Evolutionary conservation across 345 rosid genomes (phyloP).

Genomic region (Lumnitzera racemosa): DNA sequence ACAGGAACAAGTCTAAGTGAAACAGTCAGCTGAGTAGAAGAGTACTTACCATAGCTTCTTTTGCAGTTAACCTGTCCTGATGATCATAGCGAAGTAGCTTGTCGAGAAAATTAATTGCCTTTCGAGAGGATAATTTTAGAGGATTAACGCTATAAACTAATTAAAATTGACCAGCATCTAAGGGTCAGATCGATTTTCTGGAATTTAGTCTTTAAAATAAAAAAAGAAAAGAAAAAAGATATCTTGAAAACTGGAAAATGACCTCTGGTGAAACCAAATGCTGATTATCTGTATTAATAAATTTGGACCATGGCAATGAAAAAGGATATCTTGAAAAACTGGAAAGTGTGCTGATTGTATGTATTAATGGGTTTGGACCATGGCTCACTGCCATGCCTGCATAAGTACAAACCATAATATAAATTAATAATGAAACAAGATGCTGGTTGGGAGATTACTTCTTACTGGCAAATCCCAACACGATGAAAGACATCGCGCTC

Average conservation of each 20-base stretch:
- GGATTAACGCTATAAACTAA: slow-evolving; percentile 8
- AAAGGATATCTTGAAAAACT: too few relatives aligned
- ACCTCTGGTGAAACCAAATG: slow-evolving; percentile 94
- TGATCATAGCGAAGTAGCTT: slow-evolving; percentile 87
- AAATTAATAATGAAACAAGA: neutral
- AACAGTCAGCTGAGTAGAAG: neutral
- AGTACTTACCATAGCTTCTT: slow-evolving; percentile 78
- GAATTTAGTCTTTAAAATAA: neutral
- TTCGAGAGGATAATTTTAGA: slow-evolving; percentile 11
- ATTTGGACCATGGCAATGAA: too few relatives aligned
- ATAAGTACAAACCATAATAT: slow-evolving; percentile 5
- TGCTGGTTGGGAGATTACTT: neutral
- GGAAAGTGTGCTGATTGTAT: slow-evolving; percentile 38
- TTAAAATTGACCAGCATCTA: neutral
- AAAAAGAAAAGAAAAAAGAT: too few relatives aligned
- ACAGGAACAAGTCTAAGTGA: neutral
- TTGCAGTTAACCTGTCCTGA: slow-evolving; percentile 88
- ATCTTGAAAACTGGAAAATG: slow-evolving; percentile 1
- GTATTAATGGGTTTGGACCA: slow-evolving; percentile 83
- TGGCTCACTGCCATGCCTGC: slow-evolving; percentile 90
- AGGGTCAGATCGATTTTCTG: neutral
- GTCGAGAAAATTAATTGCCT: slow-evolving; percentile 95
- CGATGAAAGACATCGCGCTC: too few relatives aligned
- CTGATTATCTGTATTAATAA: slow-evolving; percentile 5
- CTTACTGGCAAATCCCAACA: too few relatives aligned